Evolutionary conservation across 2,329 filamentous ascomycete genomes (phyloP).

Genomic region (Ophiostoma angusticollis): DNA sequence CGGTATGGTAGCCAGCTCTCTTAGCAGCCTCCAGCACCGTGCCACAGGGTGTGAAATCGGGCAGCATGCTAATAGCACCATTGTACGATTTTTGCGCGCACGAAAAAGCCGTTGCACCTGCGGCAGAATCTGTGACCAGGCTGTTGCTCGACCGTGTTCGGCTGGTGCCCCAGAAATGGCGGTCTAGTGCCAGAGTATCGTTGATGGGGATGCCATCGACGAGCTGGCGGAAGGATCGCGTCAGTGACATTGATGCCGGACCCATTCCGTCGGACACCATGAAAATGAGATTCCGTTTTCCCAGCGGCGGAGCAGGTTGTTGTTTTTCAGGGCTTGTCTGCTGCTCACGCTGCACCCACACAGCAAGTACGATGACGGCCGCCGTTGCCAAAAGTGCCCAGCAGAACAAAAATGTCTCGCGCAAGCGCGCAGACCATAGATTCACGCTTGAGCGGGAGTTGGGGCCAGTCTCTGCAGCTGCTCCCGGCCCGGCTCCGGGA

Average conservation of each 20-base stretch:
- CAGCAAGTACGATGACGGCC: slow-evolving; percentile 64
- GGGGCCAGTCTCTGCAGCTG: not conserved
- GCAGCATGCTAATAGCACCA: slow-evolving; percentile 81
- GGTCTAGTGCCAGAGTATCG: slow-evolving; percentile 68
- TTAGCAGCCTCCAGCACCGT: slow-evolving; percentile 91
- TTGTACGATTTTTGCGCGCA: slow-evolving; percentile 94
- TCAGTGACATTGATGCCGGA: slow-evolving; percentile 76
- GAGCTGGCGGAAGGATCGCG: slow-evolving; percentile 74
- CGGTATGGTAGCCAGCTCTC: slow-evolving; percentile 79
- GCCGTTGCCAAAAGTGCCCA: slow-evolving; percentile 77
- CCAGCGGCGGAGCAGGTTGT: slow-evolving; percentile 23
- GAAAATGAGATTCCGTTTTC: slow-evolving; percentile 90
- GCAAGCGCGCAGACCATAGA: slow-evolving; percentile 32
- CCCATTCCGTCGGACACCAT: slow-evolving; percentile 99
- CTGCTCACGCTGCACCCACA: slow-evolving; percentile 61
- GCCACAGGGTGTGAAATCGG: slow-evolving; percentile 75
- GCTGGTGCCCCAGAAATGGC: slow-evolving; percentile 81
- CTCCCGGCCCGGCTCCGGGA: not conserved
- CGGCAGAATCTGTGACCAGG: slow-evolving; percentile 87
- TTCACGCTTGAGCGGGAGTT: too few species aligned
- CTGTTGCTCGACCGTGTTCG: slow-evolving; percentile 74
- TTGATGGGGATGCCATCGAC: slow-evolving; percentile 58
- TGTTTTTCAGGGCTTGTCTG: slow-evolving; percentile 26
- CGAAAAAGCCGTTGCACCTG: slow-evolving; percentile 93
- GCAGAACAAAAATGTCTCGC: slow-evolving; percentile 62